phyloP scores from a whole-genome alignment of 2,329 filamentous ascomycete genomes.

The Penicillium sp. region DNA sequence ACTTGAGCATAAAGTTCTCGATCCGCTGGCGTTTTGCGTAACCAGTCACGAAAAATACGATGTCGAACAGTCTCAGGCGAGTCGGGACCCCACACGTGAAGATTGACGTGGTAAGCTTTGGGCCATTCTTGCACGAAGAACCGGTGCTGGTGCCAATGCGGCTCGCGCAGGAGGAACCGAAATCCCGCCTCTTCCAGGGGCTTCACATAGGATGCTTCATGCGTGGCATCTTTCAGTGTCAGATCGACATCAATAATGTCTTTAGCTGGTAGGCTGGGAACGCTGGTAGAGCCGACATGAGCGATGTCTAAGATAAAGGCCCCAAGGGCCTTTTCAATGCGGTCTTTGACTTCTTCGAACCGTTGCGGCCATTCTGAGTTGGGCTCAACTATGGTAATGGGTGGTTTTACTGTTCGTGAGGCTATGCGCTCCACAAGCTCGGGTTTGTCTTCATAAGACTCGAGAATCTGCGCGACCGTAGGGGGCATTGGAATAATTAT shows the following conservation, averaged over 20 bases:
- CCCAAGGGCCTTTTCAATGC: conserved; percentile 21
- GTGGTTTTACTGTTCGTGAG: not conserved
- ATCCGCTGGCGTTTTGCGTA: conserved; percentile 41
- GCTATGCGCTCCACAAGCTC: conserved; percentile 8
- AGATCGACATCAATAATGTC: conserved; percentile 56
- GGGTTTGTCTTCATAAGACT: not conserved
- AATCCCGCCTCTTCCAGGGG: conserved; percentile 48
- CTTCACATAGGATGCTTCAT: conserved; percentile 47
- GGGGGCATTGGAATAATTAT: not conserved
- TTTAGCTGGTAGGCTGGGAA: conserved; percentile 53
- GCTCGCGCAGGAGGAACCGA: conserved; percentile 49
- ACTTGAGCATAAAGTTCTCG: conserved; percentile 40
- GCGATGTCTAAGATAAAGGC: conserved; percentile 34
- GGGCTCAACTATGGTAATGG: conserved; percentile 24
- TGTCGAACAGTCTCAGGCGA: conserved; percentile 47
- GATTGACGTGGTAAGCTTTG: conserved; percentile 35
- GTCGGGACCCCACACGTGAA: conserved; percentile 52
- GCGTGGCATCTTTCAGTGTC: conserved; percentile 40
- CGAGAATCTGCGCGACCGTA: conserved; percentile 1
- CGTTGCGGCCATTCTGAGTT: conserved; percentile 24
- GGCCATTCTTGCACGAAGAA: conserved; percentile 44
- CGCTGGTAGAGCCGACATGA: conserved; percentile 54
- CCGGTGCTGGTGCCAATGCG: conserved; percentile 51
- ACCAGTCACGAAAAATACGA: conserved; percentile 48
- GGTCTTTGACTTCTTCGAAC: conserved; percentile 16